Base-by-base conservation (phyloP, 306 rosid species). In the Fragaria iinumae region DNA sequence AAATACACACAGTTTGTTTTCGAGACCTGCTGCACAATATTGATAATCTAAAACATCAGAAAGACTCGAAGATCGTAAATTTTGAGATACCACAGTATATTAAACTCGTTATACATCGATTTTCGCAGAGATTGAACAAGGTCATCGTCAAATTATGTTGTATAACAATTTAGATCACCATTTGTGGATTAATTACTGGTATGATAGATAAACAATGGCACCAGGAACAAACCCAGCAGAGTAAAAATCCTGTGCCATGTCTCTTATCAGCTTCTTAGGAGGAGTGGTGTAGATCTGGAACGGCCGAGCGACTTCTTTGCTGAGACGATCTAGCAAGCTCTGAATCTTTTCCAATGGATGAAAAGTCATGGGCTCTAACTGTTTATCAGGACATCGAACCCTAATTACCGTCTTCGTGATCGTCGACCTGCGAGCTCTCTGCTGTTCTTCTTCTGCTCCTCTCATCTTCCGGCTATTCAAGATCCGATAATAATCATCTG, bases 141-240 rank as follows among this genome's bases (percentile, higher is more conserved):
- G n/a, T 29, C 6, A 36, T 52, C 57, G 57, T 52, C 23, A 18
- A 52, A 20, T 53, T 18, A 39, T 39, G 43, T 53, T 52, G 23
- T 18, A 18, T 52, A 18, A 6, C 9, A 53, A 18, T 53, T 53
- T 53, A 53, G 59, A 53, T 3, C 52, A 48, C 52, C 6, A 12
- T 48, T 48, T 48, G 52, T 4, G 18, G 25, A 3, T 8, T 53
- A 8, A 55, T 55, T 55, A 55, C 12, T 55, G 60, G 60, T n/a
- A 55, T 20, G 60, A 55, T 8, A 55, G 3, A n/a, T 55, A 55
- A 55, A 55, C 60, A 55, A n/a, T n/a, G 10, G 60, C 60, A 55
- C 60, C 60, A 55, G 60, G 60, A 55, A 55, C 60, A n/a, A 55
- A 55, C 27, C 27, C 60, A 55, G 60, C 60, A 55, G 60, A 55